These are phyloP conservation scores for Ophiocordyceps polyrhachis-furcata DNA, from an alignment of 2,329 filamentous ascomycete genomes.

Conservation along the genomic window DNA sequence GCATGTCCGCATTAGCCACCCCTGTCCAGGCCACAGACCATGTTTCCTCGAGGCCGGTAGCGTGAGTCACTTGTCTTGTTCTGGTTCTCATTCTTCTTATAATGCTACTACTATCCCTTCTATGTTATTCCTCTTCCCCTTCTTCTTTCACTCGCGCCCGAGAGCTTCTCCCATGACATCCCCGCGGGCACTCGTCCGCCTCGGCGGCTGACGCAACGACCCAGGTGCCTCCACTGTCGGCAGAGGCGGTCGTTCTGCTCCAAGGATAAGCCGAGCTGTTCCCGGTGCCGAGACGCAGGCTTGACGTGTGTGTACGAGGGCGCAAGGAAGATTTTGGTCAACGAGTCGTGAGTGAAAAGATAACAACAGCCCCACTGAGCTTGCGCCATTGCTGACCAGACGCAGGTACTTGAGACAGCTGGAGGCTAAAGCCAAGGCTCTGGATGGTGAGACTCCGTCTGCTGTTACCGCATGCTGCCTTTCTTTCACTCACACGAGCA, in stretches of 20 bases:
- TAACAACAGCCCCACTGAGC: neutral
- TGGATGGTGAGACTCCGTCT: constrained; percentile 8
- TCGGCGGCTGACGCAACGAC: neutral
- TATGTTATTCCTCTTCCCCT: neutral
- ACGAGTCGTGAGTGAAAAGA: constrained; percentile 11
- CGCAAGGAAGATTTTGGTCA: constrained; percentile 15
- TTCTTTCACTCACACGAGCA: neutral
- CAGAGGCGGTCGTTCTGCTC: constrained; percentile 17
- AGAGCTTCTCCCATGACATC: neutral
- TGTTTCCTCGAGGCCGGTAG: constrained; percentile 8
- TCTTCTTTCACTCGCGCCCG: neutral
- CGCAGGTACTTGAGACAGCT: constrained; percentile 15
- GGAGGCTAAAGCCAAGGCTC: constrained; percentile 13
- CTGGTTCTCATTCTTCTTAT: too few species aligned
- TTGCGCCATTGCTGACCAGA: neutral
- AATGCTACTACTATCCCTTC: too few species aligned
- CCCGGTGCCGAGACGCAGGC: constrained; percentile 13
- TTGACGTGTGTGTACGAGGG: constrained; percentile 16
- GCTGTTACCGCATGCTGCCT: neutral
- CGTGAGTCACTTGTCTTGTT: constrained; percentile 6
- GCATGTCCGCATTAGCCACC: neutral
- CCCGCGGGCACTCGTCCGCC: neutral
- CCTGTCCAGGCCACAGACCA: constrained; percentile 2
- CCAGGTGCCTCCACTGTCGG: constrained; percentile 16
- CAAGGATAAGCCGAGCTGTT: constrained; percentile 17